A percentile compares a stretch with the other conserved stretches of the same genome.
Conservation (phyloP, 2,329 filamentous ascomycete species). For the Penicillium sp. region DNA sequence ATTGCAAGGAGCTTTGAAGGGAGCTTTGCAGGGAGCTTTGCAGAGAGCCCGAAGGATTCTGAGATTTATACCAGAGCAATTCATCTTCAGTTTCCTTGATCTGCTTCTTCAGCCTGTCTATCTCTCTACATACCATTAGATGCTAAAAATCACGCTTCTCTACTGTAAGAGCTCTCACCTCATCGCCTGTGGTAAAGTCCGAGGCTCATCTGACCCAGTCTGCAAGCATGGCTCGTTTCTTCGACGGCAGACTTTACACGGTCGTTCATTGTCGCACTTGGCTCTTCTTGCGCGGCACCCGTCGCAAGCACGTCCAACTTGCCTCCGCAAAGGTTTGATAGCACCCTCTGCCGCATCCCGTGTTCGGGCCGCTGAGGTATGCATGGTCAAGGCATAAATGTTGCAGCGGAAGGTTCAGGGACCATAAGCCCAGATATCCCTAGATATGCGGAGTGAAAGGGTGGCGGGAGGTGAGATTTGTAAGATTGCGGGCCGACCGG, state of each 20-base stretch:
- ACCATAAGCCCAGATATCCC: neutral
- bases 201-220: neutral
- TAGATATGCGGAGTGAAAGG: neutral
- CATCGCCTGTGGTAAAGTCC: neutral
- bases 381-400: neutral
- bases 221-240: neutral
- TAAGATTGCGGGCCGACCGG: neutral
- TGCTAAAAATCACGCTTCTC: neutral
- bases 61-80: neutral
- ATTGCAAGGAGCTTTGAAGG: neutral
- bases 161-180: neutral
- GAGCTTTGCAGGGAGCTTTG: neutral
- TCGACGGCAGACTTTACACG: neutral
- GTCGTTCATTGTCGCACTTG: slow-evolving; percentile 4
- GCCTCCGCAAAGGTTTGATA: neutral
- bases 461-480: neutral
- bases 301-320: slow-evolving; percentile 1
- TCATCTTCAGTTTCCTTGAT: neutral
- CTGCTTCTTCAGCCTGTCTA: neutral
- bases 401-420: neutral
- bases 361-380: neutral
- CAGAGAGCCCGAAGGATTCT: neutral
- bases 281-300: slow-evolving; percentile 1
- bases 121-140: slow-evolving; percentile 1
- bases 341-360: neutral